phyloP scores from a whole-genome alignment of 768 basidiomycete species.

The Lactarius tabidus region DNA sequence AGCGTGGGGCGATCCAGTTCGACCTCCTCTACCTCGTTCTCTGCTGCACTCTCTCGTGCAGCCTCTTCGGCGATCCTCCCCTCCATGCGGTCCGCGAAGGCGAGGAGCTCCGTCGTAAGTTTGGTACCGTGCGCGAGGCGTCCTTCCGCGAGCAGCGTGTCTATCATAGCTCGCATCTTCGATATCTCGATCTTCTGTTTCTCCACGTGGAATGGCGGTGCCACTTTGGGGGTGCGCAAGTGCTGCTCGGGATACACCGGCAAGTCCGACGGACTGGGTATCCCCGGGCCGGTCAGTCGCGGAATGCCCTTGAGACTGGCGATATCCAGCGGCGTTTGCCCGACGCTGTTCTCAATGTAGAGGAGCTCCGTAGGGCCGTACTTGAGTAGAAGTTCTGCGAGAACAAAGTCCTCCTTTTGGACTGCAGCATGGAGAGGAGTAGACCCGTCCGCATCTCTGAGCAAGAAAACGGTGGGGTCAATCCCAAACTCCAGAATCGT shows the following conservation, averaged over 20 bases:
- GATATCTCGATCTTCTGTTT: slow-evolving; percentile 17
- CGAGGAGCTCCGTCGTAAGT: slow-evolving; percentile 14
- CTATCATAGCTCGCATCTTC: slow-evolving; percentile 18
- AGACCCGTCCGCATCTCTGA: slow-evolving; percentile 47
- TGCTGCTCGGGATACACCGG: background rate
- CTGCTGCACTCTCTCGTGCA: background rate
- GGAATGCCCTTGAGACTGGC: slow-evolving; percentile 25
- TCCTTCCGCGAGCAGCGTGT: slow-evolving; percentile 16
- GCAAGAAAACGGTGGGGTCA: slow-evolving; percentile 33
- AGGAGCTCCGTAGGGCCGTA: slow-evolving; percentile 39
- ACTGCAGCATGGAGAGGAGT: slow-evolving; percentile 51
- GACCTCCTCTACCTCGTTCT: background rate
- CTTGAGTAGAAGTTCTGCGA: slow-evolving; percentile 39
- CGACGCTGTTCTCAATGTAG: slow-evolving; percentile 44
- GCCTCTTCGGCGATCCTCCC: background rate
- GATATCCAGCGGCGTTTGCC: slow-evolving; percentile 32
- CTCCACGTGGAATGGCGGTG: slow-evolving; percentile 13
- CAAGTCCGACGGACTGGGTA: background rate
- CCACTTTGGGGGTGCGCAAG: background rate
- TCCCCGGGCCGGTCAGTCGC: background rate
- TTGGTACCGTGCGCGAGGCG: slow-evolving; percentile 10
- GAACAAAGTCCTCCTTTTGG: slow-evolving; percentile 33
- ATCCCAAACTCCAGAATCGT: slow-evolving; percentile 39
- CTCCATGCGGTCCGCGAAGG: slow-evolving; percentile 16
- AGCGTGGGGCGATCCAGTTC: background rate